Percentiles rank a stretch among this genome's conserved stretches.
Conservation (phyloP, 139 green algal genomes). For the Chlamydomonas urium region DNA sequence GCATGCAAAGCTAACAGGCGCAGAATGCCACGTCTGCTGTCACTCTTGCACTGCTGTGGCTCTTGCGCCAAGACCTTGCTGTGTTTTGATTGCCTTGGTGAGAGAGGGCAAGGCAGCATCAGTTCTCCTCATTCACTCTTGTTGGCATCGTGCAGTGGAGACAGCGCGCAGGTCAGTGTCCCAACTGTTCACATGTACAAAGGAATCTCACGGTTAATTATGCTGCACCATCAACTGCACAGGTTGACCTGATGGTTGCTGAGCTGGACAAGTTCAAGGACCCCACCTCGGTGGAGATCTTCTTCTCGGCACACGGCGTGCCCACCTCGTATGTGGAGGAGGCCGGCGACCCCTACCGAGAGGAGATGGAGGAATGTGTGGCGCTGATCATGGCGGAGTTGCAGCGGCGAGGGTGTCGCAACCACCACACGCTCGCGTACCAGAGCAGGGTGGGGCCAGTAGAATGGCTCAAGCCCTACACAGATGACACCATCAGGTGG, state of each 20-base stretch:
- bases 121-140: too few relatives aligned
- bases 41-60: too few relatives aligned
- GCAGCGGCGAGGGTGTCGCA: constrained; percentile 51
- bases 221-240: too few relatives aligned
- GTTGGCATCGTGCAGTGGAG: too few relatives aligned
- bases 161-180: too few relatives aligned
- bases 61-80: too few relatives aligned
- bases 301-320: constrained; percentile 98
- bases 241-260: constrained; percentile 84
- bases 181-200: too few relatives aligned
- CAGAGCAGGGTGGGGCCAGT: constrained; percentile 93
- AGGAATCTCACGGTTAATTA: too few relatives aligned
- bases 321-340: constrained; percentile 93
- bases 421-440: constrained; percentile 95
- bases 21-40: too few relatives aligned
- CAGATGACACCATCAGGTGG: constrained; percentile 88
- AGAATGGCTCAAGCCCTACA: constrained; percentile 98
- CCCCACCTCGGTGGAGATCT: constrained; percentile 46
- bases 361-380: constrained; percentile 98
- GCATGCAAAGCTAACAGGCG: too few relatives aligned
- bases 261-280: constrained; percentile 65
- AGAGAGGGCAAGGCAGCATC: too few relatives aligned
- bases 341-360: constrained; percentile 91
- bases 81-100: too few relatives aligned
- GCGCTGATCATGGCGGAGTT: constrained; percentile 91